Base-by-base conservation (phyloP, 805 yeast genomes). In the Wickerhamomyces ciferrii region DNA sequence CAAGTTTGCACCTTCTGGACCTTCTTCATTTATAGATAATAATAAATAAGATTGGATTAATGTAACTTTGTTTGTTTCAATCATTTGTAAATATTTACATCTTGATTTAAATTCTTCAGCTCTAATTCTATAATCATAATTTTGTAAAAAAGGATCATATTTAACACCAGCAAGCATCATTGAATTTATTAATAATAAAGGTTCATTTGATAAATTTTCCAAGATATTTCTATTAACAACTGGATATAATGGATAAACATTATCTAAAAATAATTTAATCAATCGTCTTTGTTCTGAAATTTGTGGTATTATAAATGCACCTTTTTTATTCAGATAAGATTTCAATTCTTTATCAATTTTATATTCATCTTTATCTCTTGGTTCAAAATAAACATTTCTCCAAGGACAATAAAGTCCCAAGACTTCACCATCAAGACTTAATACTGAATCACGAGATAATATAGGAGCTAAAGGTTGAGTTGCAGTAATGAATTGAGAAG, bases 401-500 rank as follows among this genome's bases (percentile, higher is more conserved):
- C 50, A 48, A 3, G 50, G 50, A 5, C 45, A 42, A 31, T 42
- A 48, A 2, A 48, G 37, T 4, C 50, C 50, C 23, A 48, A n/a
- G 2, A 48, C 43, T 40, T 48, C 50, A 35, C 50, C 50, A 40
- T 48, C 50, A 11, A 48, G 37, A 21, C 46, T 44, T 17, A 48
- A 24, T 25, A 48, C 38, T 5, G 50, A 44, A 25, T 48, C 50
- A 20, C 43, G 45, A 6, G 50, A 48, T 7, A 48, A 35, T 9
- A 48, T 42, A 8, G 50, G 50, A 1, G 50, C 50, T 29, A 48
- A 23, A 1, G 50, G 50, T 19, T 48, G 50, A 3, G 50, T 44
- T 25, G 50, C 44, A 15, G 50, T 48, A 29, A 48, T 42, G 25
- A 44, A 48, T 23, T 48, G 50, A 2, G 50, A 44, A 13, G 42